Base-by-base conservation (phyloP, 495 filamentous ascomycete genomes). In the Collariella sp. region DNA sequence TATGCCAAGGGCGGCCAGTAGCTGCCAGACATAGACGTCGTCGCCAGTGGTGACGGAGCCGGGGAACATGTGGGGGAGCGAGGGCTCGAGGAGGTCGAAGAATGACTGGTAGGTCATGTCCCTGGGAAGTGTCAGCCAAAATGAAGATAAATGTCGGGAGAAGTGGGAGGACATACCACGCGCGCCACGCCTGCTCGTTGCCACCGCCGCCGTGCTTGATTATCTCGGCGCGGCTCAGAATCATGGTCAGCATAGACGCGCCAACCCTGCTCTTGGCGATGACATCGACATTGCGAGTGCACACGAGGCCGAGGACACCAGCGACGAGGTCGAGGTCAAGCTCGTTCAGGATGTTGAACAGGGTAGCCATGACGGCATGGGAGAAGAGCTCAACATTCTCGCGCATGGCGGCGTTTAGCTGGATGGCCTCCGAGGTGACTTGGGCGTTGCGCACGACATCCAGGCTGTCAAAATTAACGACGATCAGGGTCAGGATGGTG, bases 21-120 rank as follows among this genome's bases (percentile, higher is more conserved):
- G 96, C 68, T 96, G 90, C 93, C 93, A 98, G 15, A 96, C 90
- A 62, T 96, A 94, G 60, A 93, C 83, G 63, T 98, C 93, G 53
- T 93, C 86, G 44, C 84, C 84, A 16, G 87, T 77, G 57, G 83
- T 87, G 57, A 91, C 87, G 5, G 84, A 82, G 16, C 84, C 83
- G 1, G 90, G 89, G 80, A 98, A 97, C 50, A 96, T 83, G 50
- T 85, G 76, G 0, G 82, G 85, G 35, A 97, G 79, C 11, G 81
- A 80, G 13, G 87, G 87, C 67, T 97, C 91, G 18, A 96, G 72
- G 6, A 80, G 76, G 63, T 94, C 89, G 67, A 98, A 98, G 44
- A 98, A 80, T 5, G 78, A 77, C 51, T 88, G 88, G 70, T 94
- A 96, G 46, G 85, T 82, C 47, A 59, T 45, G 20, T 73, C 74